Evolutionary conservation across 228 moss, liverwort and hornwort genomes (phyloP).

Genomic region (Sphagnum fallax): DNA sequence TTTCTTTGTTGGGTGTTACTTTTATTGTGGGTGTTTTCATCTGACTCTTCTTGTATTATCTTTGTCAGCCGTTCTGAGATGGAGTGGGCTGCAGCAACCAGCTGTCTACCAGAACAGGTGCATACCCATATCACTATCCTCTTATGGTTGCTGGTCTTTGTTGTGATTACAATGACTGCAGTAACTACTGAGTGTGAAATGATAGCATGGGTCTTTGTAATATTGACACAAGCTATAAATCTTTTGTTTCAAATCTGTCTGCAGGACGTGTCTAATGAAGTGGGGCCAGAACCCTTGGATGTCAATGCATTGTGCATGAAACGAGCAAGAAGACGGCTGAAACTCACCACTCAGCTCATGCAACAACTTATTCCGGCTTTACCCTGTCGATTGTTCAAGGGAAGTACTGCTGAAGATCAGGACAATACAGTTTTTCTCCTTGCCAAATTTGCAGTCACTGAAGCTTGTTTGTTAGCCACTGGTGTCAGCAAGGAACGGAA

Average conservation of each 20-base stretch:
- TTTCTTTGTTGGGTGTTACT: too few relatives aligned
- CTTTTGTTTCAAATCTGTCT: background rate
- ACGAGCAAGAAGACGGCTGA: slow-evolving; percentile 78
- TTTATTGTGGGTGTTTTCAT: too few relatives aligned
- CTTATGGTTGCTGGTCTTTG: background rate
- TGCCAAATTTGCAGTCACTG: slow-evolving; percentile 82
- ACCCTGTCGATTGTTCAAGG: slow-evolving; percentile 72
- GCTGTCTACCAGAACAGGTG: slow-evolving; percentile 86
- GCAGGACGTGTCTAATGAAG: slow-evolving; percentile 73
- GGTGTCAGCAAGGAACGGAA: slow-evolving; percentile 56
- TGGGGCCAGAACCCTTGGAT: slow-evolving; percentile 49
- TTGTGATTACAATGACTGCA: background rate
- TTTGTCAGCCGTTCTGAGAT: slow-evolving; percentile 69
- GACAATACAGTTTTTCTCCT: slow-evolving; percentile 69
- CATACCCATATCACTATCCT: slow-evolving; percentile 6
- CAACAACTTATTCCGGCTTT: slow-evolving; percentile 91
- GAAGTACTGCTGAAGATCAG: slow-evolving; percentile 64
- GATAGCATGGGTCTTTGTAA: background rate
- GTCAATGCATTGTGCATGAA: slow-evolving; percentile 63
- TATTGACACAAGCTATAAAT: background rate
- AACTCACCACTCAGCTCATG: slow-evolving; percentile 86
- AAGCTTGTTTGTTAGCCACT: slow-evolving; percentile 84
- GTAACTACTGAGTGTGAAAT: background rate
- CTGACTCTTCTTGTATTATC: too few relatives aligned
- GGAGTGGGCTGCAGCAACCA: slow-evolving; percentile 89